Evolutionary conservation across 1,284 basidiomycete species (phyloP), one percentile per base, ranked within the genome.

Genomic region (Trichosporon faecale): DNA sequence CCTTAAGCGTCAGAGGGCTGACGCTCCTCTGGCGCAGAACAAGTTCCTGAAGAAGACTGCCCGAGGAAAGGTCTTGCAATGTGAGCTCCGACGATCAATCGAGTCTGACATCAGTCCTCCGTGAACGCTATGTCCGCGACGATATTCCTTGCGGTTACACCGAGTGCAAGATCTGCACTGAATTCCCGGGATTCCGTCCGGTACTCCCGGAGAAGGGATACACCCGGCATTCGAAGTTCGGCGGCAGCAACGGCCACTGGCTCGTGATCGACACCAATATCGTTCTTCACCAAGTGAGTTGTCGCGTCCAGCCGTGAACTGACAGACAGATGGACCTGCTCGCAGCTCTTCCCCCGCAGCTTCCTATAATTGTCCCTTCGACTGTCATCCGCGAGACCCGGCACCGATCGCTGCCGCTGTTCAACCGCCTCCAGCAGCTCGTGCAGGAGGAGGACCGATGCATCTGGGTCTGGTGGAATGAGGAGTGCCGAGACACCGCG

Each of bases 41-140:
- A 95, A 93, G 81, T 96, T 94, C 81, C 91, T 94, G 86, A 94
- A 92, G 83, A 99, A 99, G 85, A 98, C 97, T 0, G 93, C 92
- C 0, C 85, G 89, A 71, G 96, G 97, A 27, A 97, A 96, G 80
- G 94, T 99, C 33, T 89, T 95, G 78, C 96, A 95, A 86, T 91
- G 93, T 93, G 67, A 66, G 84, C 75, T 9, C 25, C 23, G n/a
- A 21, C 25, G 9, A 16, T 66, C 37, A 21, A 29, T 63, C 12
- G 5, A 27, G 21, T 23, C 27, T 18, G 35, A 52, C 0, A 31
- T 1, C 73, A 90, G 95, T 98, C 68, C 86, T 98, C n/a, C 88
- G 95, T 52, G 96, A 99, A 84, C 87, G 95, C 73, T 99, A 99
- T 83, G 89, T 98, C 3, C 88, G 97, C 49, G 91, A 94, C 76